Conservation (phyloP, 129 eudicot genomes). For the Escallonia rubra region DNA sequence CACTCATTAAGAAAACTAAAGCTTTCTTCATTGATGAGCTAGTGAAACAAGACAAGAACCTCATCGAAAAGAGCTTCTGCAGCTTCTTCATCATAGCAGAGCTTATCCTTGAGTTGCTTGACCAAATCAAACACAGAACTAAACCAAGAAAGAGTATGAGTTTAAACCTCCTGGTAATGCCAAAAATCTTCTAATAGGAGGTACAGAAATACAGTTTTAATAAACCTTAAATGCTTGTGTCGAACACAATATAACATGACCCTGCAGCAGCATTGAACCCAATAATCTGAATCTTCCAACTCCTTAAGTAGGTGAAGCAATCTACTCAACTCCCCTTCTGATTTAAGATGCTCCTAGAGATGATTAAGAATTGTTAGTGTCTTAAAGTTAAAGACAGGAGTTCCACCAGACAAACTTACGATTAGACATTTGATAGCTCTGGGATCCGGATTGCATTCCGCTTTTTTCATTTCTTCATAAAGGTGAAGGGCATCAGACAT, state of each 20-base stretch:
- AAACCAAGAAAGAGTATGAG: slow-evolving; percentile 11
- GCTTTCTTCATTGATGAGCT: not conserved
- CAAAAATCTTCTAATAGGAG: slow-evolving; percentile 2
- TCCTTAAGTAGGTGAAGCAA: slow-evolving; percentile 58
- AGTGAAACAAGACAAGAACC: slow-evolving; percentile 34
- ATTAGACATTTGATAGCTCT: slow-evolving; percentile 64
- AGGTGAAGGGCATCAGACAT: slow-evolving; percentile 58
- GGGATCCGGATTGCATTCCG: slow-evolving; percentile 53
- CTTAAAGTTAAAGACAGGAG: slow-evolving; percentile 1
- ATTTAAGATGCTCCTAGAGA: slow-evolving; percentile 56
- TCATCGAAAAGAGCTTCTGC: slow-evolving; percentile 73
- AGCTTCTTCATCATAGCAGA: slow-evolving; percentile 32
- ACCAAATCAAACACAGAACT: slow-evolving; percentile 75
- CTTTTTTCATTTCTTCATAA: slow-evolving; percentile 63
- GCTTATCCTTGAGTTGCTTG: slow-evolving; percentile 58
- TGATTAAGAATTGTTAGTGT: not conserved
- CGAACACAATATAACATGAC: slow-evolving; percentile 60
- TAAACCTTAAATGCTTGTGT: slow-evolving; percentile 55
- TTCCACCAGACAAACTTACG: slow-evolving; percentile 34
- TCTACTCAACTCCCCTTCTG: slow-evolving; percentile 53
- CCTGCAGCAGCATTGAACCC: slow-evolving; percentile 75
- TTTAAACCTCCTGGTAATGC: slow-evolving; percentile 3
- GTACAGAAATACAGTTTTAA: not conserved
- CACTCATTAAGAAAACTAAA: not conserved
- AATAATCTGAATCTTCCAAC: slow-evolving; percentile 42